phyloP scores from a whole-genome alignment of 2,329 filamentous ascomycete species.

The Leptographium galeiforme region DNA sequence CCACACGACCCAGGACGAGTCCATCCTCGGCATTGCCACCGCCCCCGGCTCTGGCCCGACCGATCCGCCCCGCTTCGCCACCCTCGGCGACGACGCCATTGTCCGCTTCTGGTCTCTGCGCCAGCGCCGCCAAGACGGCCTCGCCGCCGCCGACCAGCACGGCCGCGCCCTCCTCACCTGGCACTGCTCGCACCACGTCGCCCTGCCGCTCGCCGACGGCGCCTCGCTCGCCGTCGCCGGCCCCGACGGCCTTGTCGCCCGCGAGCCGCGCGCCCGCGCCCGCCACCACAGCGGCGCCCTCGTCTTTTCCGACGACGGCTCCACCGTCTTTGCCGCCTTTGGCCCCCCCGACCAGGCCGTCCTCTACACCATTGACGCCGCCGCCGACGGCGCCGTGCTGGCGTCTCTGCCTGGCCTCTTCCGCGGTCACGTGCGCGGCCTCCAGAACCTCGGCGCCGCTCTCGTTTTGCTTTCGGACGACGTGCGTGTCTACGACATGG shows the following conservation, averaged over 20 bases:
- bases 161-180: slow-evolving; percentile 56
- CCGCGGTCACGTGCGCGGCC: slow-evolving; percentile 48
- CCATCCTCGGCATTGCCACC: slow-evolving; percentile 59
- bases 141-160: slow-evolving; percentile 42
- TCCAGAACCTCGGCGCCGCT: slow-evolving; percentile 59
- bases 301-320: slow-evolving; percentile 73
- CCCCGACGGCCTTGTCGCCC: slow-evolving; percentile 15
- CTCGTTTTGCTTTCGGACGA: slow-evolving; percentile 63
- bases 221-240: slow-evolving; percentile 18
- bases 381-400: slow-evolving; percentile 47
- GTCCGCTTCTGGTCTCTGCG: slow-evolving; percentile 74
- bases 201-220: slow-evolving; percentile 19
- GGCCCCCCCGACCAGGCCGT: slow-evolving; percentile 41
- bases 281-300: slow-evolving; percentile 45
- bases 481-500: slow-evolving; percentile 71
- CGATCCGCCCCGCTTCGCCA: slow-evolving; percentile 55
- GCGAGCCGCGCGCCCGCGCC: neutral
- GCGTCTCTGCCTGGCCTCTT: slow-evolving; percentile 56
- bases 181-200: slow-evolving; percentile 51
- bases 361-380: slow-evolving; percentile 64
- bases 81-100: slow-evolving; percentile 66
- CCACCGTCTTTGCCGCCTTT: slow-evolving; percentile 59
- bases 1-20: slow-evolving; percentile 36
- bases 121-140: slow-evolving; percentile 53
- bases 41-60: slow-evolving; percentile 38